Conservation (phyloP, 345 rosid species). For the Alliaria petiolata region DNA sequence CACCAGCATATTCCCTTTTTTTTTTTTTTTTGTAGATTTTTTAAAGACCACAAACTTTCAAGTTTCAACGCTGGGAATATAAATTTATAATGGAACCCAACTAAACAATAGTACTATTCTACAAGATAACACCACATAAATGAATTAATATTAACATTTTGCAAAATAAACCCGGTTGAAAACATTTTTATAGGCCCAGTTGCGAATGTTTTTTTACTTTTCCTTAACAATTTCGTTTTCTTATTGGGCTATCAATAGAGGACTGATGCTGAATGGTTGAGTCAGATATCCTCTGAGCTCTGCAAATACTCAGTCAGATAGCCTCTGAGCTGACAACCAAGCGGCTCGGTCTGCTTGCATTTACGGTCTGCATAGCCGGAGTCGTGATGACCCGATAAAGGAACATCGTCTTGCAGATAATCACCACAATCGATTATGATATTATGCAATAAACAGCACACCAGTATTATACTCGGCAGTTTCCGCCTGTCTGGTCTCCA, state of each 20-base stretch:
- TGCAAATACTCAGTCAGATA: constrained; percentile 52
- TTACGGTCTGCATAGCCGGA: constrained; percentile 57
- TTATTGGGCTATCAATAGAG: neutral
- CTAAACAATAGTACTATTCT: neutral
- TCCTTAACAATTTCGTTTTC: neutral
- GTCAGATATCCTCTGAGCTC: neutral
- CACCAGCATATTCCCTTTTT: constrained; percentile 7
- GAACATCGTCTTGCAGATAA: constrained; percentile 60
- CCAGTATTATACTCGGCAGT: constrained; percentile 80
- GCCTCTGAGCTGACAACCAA: constrained; percentile 52
- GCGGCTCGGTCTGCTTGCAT: constrained; percentile 60
- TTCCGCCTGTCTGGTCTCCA: constrained; percentile 97
- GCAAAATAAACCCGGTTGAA: neutral
- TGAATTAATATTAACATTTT: neutral
- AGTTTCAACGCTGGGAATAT: constrained; percentile 12
- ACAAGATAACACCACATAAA: neutral
- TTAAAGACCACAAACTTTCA: neutral
- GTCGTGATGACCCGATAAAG: constrained; percentile 69
- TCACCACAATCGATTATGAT: constrained; percentile 77
- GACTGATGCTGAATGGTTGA: neutral
- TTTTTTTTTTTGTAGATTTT: neutral
- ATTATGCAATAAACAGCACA: constrained; percentile 86
- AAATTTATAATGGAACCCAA: constrained; percentile 3
- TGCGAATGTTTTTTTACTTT: neutral
- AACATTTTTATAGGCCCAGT: too few species aligned